phyloP scores from a whole-genome alignment of 257 asterid species.

The Cordia subcordata region DNA sequence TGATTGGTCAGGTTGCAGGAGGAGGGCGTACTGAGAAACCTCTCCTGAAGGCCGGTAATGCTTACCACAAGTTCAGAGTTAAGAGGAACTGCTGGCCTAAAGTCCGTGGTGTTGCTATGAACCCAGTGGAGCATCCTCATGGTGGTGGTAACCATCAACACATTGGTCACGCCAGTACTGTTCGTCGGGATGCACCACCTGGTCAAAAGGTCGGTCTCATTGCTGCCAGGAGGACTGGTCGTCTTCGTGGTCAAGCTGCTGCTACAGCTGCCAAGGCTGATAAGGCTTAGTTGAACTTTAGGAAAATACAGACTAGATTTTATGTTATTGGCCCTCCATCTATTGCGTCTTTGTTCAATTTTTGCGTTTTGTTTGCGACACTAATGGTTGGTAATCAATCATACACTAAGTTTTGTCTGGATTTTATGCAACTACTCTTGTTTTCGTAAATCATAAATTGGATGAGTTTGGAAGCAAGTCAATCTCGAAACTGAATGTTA shows the following conservation, averaged over 20 bases:
- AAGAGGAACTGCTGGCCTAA: conserved; percentile 79
- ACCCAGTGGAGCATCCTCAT: conserved; percentile 80
- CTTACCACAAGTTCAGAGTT: conserved; percentile 68
- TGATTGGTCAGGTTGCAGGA: conserved; percentile 84
- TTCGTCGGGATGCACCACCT: conserved; percentile 81
- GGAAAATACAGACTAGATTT: not conserved
- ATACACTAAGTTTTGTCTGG: too few species aligned
- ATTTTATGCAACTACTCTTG: too few species aligned
- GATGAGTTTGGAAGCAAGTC: too few species aligned
- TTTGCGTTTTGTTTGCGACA: too few species aligned
- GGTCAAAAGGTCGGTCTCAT: conserved; percentile 85
- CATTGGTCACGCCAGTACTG: conserved; percentile 78
- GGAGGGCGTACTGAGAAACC: conserved; percentile 88
- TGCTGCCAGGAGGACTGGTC: conserved; percentile 83
- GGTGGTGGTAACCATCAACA: conserved; percentile 94
- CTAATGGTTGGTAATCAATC: too few species aligned
- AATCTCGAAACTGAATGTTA: too few species aligned
- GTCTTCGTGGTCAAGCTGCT: conserved; percentile 77
- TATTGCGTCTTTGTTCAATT: too few species aligned
- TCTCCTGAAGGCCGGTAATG: conserved; percentile 68
- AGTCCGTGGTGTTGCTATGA: conserved; percentile 94
- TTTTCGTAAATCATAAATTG: too few species aligned
- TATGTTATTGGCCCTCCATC: not conserved
- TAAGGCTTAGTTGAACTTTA: conserved; percentile 21
- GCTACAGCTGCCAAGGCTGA: conserved; percentile 65